Conservation (phyloP, 31 red algal genomes). For the Odonthalia washingtoniensis region DNA sequence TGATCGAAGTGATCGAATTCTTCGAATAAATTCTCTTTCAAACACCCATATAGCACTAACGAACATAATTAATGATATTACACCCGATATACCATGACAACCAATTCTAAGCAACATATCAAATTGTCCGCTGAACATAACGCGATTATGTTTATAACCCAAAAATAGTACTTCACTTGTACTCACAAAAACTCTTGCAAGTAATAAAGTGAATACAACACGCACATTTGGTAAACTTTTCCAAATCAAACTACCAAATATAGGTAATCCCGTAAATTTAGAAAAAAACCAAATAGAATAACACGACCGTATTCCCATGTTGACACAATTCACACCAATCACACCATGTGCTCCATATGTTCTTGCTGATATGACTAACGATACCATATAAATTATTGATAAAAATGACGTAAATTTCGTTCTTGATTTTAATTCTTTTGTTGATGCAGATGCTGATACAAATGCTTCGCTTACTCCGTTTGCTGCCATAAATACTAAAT, state of each 20-base stretch:
- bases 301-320: slow-evolving; percentile 68
- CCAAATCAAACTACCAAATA: slow-evolving; percentile 1
- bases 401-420: slow-evolving; percentile 75
- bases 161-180: slow-evolving; percentile 56
- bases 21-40: slow-evolving; percentile 52
- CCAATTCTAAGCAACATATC: slow-evolving; percentile 38
- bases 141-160: neutral
- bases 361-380: slow-evolving; percentile 36
- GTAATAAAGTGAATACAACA: slow-evolving; percentile 41
- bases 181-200: slow-evolving; percentile 28
- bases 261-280: slow-evolving; percentile 38
- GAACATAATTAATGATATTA: slow-evolving; percentile 58
- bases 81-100: slow-evolving; percentile 47
- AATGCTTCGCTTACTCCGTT: slow-evolving; percentile 90
- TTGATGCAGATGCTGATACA: slow-evolving; percentile 74
- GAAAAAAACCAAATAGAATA: slow-evolving; percentile 70
- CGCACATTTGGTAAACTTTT: slow-evolving; percentile 40
- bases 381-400: slow-evolving; percentile 55
- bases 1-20: slow-evolving; percentile 44
- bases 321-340: slow-evolving; percentile 74
- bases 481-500: slow-evolving; percentile 81
- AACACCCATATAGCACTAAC: slow-evolving; percentile 38
- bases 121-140: neutral
- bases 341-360: slow-evolving; percentile 64
- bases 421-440: slow-evolving; percentile 49